These are phyloP conservation scores for Penicillium roqueforti DNA, from an alignment of 495 filamentous ascomycete species.

Conservation along the genomic window DNA sequence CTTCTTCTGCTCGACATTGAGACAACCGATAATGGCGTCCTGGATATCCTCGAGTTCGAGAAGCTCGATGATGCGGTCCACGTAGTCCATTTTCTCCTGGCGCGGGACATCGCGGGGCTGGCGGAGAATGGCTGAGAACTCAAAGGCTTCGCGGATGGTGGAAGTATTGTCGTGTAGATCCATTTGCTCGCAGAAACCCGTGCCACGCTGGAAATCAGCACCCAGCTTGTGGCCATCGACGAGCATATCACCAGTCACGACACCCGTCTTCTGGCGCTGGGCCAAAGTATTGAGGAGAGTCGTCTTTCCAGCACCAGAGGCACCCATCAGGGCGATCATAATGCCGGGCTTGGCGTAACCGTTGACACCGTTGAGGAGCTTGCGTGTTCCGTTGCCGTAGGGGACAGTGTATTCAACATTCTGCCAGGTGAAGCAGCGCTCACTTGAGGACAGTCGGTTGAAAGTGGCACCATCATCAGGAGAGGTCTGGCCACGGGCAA, in stretches of 20 bases:
- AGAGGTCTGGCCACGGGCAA: slow-evolving; percentile 43
- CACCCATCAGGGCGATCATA: slow-evolving; percentile 79
- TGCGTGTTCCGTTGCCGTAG: slow-evolving; percentile 62
- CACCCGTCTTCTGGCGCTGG: slow-evolving; percentile 69
- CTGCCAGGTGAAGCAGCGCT: slow-evolving; percentile 72
- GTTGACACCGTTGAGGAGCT: slow-evolving; percentile 66
- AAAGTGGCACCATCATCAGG: slow-evolving; percentile 41
- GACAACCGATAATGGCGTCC: slow-evolving; percentile 50
- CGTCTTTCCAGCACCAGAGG: slow-evolving; percentile 80
- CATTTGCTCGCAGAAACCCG: slow-evolving; percentile 84
- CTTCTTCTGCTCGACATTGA: slow-evolving; percentile 67
- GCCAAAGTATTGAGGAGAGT: slow-evolving; percentile 72
- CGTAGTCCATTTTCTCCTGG: slow-evolving; percentile 56
- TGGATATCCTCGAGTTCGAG: slow-evolving; percentile 54
- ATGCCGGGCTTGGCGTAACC: slow-evolving; percentile 79
- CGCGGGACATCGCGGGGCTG: slow-evolving; percentile 49
- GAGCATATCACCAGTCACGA: slow-evolving; percentile 68
- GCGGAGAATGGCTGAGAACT: slow-evolving; percentile 62
- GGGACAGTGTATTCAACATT: slow-evolving; percentile 70
- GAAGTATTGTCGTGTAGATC: slow-evolving; percentile 71
- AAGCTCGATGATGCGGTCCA: slow-evolving; percentile 57
- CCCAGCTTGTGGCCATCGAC: slow-evolving; percentile 70
- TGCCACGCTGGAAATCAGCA: slow-evolving; percentile 70
- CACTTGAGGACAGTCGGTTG: slow-evolving; percentile 53
- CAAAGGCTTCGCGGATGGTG: slow-evolving; percentile 62